A percentile compares a stretch with the other conserved stretches of the same genome.
Evolutionary conservation across 305 asterid species (phyloP).

Genomic region (Salvia sclarea): DNA sequence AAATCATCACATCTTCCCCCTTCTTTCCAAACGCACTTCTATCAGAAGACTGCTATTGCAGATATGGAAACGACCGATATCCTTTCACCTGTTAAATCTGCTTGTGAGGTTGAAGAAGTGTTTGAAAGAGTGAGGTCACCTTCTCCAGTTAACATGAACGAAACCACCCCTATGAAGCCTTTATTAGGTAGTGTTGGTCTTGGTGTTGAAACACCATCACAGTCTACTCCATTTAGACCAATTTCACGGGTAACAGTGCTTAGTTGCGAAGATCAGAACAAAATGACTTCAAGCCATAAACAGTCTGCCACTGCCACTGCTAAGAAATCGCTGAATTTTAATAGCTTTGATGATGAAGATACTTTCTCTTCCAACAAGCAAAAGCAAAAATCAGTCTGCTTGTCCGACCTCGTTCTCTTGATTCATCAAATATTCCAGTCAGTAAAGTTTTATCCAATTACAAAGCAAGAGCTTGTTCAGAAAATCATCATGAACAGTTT

Average conservation of each 20-base stretch:
- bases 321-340: conserved; percentile 69
- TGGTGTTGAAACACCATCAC: conserved; percentile 67
- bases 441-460: conserved; percentile 58
- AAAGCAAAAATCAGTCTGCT: conserved; percentile 40
- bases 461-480: conserved; percentile 86
- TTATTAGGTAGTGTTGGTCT: conserved; percentile 35
- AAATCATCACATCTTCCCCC: conserved; percentile 63
- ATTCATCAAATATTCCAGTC: conserved; percentile 67
- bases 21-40: conserved; percentile 44
- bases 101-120: conserved; percentile 36
- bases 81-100: conserved; percentile 39
- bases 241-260: conserved; percentile 54
- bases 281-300: conserved; percentile 45
- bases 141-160: conserved; percentile 35
- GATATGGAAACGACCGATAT: conserved; percentile 43
- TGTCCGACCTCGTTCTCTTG: conserved; percentile 57
- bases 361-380: conserved; percentile 38
- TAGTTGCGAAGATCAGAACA: conserved; percentile 60
- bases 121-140: conserved; percentile 33
- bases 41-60: conserved; percentile 36
- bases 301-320: conserved; percentile 52
- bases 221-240: conserved; percentile 63
- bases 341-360: conserved; percentile 40
- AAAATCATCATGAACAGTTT: conserved; percentile 68
- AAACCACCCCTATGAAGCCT: conserved; percentile 67